phyloP scores from a whole-genome alignment of 164 flowering plant species.

The Euptelea pleiosperma region DNA sequence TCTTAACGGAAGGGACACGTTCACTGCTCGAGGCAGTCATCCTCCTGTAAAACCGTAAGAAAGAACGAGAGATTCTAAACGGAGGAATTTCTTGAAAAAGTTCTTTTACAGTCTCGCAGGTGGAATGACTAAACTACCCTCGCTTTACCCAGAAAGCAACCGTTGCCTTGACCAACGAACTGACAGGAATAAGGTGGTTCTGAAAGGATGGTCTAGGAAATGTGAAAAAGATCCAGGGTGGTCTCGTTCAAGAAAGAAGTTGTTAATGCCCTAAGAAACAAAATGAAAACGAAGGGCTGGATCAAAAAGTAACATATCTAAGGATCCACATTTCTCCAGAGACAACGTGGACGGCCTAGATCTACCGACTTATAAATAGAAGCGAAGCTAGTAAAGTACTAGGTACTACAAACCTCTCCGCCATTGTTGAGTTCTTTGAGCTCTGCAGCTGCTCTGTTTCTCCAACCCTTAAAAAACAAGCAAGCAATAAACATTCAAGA shows the following conservation, averaged over 20 bases:
- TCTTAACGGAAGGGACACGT: conserved; percentile 5
- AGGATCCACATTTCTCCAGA: conserved; percentile 23
- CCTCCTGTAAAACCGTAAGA: conserved; percentile 16
- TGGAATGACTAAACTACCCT: conserved; percentile 9
- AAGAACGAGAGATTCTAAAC: conserved; percentile 2
- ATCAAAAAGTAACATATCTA: conserved; percentile 35
- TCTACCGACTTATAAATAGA: neutral
- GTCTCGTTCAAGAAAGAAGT: conserved; percentile 2
- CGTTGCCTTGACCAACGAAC: neutral
- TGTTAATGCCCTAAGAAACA: neutral
- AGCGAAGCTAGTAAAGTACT: neutral
- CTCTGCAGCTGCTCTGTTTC: conserved; percentile 37
- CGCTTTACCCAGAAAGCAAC: neutral
- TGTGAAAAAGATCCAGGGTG: neutral
- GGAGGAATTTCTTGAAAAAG: neutral
- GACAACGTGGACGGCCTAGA: conserved; percentile 19
- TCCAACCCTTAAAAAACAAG: conserved; percentile 9
- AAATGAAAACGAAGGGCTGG: neutral
- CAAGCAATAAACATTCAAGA: neutral
- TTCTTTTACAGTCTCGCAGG: neutral
- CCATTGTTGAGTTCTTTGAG: conserved; percentile 52
- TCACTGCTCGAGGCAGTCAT: conserved; percentile 15
- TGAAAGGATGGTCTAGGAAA: conserved; percentile 21
- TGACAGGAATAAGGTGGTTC: neutral
- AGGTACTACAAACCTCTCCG: conserved; percentile 30